Conservation (phyloP, 345 rosid species). For the Raphanus raphanistrum region DNA sequence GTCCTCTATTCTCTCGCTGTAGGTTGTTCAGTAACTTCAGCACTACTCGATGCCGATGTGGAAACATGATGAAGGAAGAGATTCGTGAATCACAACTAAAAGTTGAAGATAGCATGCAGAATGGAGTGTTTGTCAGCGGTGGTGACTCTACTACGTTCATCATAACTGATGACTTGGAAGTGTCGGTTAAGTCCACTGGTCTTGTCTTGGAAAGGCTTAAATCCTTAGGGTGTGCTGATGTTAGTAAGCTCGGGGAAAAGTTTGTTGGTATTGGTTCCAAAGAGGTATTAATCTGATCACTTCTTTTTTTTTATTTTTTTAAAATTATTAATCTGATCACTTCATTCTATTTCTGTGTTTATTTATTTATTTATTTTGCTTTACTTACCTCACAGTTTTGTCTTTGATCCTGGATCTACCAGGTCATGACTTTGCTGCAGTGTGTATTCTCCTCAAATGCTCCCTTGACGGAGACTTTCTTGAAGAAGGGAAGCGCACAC, state of each 20-base stretch:
- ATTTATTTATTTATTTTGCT: too few species aligned
- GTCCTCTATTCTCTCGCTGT: not conserved
- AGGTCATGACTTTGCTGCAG: constrained; percentile 15
- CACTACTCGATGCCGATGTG: not conserved
- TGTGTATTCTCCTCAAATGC: constrained; percentile 12
- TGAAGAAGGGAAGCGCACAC: constrained; percentile 5
- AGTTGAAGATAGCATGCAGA: not conserved
- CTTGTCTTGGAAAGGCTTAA: not conserved
- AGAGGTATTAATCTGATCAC: not conserved
- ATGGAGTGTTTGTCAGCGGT: not conserved
- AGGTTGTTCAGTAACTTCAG: not conserved
- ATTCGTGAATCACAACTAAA: not conserved
- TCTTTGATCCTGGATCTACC: not conserved
- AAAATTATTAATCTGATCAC: too few species aligned
- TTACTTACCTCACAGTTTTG: not conserved
- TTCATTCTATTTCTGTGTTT: too few species aligned
- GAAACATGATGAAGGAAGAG: not conserved
- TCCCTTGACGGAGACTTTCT: constrained; percentile 29
- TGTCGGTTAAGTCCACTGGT: not conserved
- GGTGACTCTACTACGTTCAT: not conserved
- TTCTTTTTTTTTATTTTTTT: too few species aligned
- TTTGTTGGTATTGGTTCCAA: not conserved
- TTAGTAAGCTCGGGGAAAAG: not conserved
- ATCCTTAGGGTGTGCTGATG: not conserved
- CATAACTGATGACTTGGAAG: not conserved